Evolutionary conservation across 352 stramenopile species (phyloP).

Genomic region (Phytopythium helicoides): DNA sequence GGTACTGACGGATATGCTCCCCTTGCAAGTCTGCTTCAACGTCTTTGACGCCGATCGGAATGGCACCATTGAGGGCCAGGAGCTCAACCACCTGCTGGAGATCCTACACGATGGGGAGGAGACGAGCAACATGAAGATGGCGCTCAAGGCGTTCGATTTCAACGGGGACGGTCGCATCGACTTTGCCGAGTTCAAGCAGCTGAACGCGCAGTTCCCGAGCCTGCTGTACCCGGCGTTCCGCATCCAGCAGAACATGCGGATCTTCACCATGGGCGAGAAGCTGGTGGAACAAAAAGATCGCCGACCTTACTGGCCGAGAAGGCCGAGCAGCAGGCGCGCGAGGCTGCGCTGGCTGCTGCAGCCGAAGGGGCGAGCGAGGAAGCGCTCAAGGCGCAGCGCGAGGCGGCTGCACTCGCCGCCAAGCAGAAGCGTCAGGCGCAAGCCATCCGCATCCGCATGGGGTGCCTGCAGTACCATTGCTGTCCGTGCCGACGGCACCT

Average conservation of each 20-base stretch:
- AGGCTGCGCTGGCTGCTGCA: slow-evolving; percentile 22
- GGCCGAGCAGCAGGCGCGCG: slow-evolving; percentile 32
- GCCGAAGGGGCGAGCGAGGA: slow-evolving; percentile 30
- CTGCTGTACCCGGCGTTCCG: slow-evolving; percentile 67
- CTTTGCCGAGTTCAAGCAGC: slow-evolving; percentile 64
- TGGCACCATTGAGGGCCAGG: slow-evolving; percentile 65
- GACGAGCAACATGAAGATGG: slow-evolving; percentile 70
- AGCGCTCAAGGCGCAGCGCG: slow-evolving; percentile 22
- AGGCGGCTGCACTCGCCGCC: slow-evolving; percentile 15
- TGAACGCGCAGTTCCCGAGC: slow-evolving; percentile 61
- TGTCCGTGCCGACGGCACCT: slow-evolving; percentile 55
- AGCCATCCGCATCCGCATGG: slow-evolving; percentile 62
- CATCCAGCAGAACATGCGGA: slow-evolving; percentile 74
- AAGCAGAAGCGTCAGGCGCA: slow-evolving; percentile 60
- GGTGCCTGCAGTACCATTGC: slow-evolving; percentile 60
- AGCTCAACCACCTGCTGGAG: slow-evolving; percentile 61
- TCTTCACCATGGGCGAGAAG: slow-evolving; percentile 58
- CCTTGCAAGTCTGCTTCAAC: slow-evolving; percentile 83
- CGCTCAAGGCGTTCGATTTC: slow-evolving; percentile 62
- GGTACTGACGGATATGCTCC: background rate
- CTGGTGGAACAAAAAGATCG: slow-evolving; percentile 66
- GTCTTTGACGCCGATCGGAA: slow-evolving; percentile 73
- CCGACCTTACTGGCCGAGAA: slow-evolving; percentile 47
- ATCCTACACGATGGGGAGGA: slow-evolving; percentile 62
- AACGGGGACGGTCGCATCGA: slow-evolving; percentile 73